Evolutionary conservation across 1,139 yeast species (phyloP), one percentile per base, ranked within the genome.

Genomic region (Kazachstania sp.): DNA sequence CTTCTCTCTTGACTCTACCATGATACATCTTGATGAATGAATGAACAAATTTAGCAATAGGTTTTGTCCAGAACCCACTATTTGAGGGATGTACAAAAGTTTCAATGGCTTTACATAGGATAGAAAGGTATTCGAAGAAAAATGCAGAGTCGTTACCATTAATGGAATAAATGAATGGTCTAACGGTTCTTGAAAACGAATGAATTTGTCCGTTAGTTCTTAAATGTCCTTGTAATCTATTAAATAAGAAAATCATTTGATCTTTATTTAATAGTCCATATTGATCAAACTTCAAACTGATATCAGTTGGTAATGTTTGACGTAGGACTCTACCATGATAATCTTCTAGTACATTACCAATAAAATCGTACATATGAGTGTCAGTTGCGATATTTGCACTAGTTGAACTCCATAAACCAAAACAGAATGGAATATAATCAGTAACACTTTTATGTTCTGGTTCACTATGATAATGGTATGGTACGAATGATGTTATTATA

Each of bases 81-180:
- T 90, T 90, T 1, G 97, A 88, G 4, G 98, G 98, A 66, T 92
- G 97, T n/a, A 82, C 82, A 65, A 83, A 86, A 37, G 96, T 86
- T 54, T 79, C 83, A 15, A 88, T 71, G 0, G 95, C 81, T 52
- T 81, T 81, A 28, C 83, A 60, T 38, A 86, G 67, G 0, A 79
- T 73, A 39, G 71, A 71, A 15, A 92, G 59, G 39, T 75, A 70
- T 15, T 73, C 77, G 55, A 85, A 63, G 13, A 82, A 73, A 4
- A 78, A 78, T n/a, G 67, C 73, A 5, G 71, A 67, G 37, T 67
- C 58, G 9, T 71, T 68, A 0, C 87, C 84, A 37, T 74, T 74
- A 8, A 88, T 67, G 0, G 94, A 82, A 61, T 75, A 81, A 0
- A 85, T 72, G 9, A 90, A 70, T 12, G 85, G 70, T 15, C 81